Percentiles rank a stretch among this genome's conserved stretches.
Evolutionary conservation across 2,329 filamentous ascomycete species (phyloP).

Genomic region (Xylaria hypoxylon): DNA sequence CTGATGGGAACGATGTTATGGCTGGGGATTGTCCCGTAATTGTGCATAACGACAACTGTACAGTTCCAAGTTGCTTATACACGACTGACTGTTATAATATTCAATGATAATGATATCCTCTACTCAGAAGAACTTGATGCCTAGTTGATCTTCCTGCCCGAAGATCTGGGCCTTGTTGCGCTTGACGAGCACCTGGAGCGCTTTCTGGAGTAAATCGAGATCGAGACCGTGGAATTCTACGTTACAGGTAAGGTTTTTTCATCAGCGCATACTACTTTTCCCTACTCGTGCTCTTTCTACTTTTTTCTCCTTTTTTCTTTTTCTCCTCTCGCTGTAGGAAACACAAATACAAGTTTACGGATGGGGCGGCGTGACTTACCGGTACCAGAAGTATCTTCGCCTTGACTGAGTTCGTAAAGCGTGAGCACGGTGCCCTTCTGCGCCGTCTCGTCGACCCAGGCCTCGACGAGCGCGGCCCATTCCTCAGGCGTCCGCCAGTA

Average conservation of each 20-base stretch:
- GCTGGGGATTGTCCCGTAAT: constrained; percentile 19
- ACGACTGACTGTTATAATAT: constrained; percentile 24
- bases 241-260: background rate
- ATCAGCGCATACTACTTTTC: constrained; percentile 20
- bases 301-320: background rate
- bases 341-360: background rate
- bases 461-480: constrained; percentile 83
- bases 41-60: constrained; percentile 34
- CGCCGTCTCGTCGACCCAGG: constrained; percentile 87
- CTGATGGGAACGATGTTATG: constrained; percentile 31
- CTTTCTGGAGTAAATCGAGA: constrained; percentile 80
- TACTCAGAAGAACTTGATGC: constrained; percentile 93
- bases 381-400: constrained; percentile 79
- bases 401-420: constrained; percentile 89
- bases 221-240: constrained; percentile 91
- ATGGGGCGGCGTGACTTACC: constrained; percentile 59
- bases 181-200: constrained; percentile 85
- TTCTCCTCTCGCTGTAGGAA: background rate
- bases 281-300: background rate
- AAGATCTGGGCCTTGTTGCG: constrained; percentile 94
- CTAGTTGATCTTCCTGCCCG: constrained; percentile 85
- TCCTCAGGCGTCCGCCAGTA: constrained; percentile 91
- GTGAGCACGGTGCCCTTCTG: constrained; percentile 92
- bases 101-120: constrained; percentile 33
- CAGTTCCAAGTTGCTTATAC: constrained; percentile 26